Percentiles rank a stretch among this genome's conserved stretches.
Conservation (phyloP, 176 grass and related monocot genomes). For the Luzula sylvatica region DNA sequence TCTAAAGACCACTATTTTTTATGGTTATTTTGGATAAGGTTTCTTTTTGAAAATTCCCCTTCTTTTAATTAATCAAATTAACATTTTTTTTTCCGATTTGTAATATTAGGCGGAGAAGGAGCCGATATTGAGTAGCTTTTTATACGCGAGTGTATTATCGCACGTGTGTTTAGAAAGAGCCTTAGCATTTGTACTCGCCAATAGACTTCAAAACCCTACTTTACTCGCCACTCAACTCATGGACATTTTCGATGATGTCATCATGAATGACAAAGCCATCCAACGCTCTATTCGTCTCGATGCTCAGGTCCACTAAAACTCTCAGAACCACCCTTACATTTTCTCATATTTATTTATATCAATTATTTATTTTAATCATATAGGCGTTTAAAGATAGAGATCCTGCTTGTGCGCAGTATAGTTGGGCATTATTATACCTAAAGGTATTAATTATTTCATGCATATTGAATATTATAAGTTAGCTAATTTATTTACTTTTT, state of each 20-base stretch:
- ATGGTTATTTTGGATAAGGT: no score
- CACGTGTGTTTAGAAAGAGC: constrained; percentile 77
- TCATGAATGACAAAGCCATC: constrained; percentile 76
- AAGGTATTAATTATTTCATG: constrained; percentile 38
- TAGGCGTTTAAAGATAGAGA: constrained; percentile 95
- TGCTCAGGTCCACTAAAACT: constrained; percentile 54
- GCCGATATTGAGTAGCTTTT: constrained; percentile 91
- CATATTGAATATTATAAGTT: constrained; percentile 1
- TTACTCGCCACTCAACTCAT: constrained; percentile 89
- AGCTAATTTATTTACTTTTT: constrained; percentile 14
- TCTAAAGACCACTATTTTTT: no score
- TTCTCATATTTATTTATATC: no score
- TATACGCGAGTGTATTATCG: constrained; percentile 84
- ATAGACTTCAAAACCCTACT: constrained; percentile 87
- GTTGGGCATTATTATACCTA: constrained; percentile 89
- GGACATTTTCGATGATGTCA: constrained; percentile 90
- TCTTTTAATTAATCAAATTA: no score
- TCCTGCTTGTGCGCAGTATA: constrained; percentile 90
- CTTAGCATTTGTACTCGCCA: constrained; percentile 79
- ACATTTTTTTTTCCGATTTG: no score
- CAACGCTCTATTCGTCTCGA: constrained; percentile 75
- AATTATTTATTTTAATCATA: not conserved
- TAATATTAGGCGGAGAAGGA: constrained; percentile 80
- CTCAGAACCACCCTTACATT: no score
- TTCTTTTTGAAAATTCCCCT: no score